phyloP scores from a whole-genome alignment of 1,139 yeast species.

The Geotrichum klebahnii region DNA sequence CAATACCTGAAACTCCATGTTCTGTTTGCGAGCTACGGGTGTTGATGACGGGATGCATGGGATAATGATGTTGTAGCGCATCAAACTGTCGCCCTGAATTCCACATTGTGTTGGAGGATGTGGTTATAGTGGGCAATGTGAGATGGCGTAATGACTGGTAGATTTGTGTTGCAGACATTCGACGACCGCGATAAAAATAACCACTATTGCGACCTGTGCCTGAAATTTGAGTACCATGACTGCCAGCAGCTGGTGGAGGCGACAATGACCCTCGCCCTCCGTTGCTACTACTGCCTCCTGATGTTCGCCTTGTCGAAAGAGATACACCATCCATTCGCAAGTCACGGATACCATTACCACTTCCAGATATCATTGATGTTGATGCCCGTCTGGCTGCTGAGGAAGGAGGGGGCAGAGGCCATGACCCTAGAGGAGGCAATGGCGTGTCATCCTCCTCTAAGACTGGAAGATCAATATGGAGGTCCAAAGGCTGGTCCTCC shows the following conservation, averaged over 20 bases:
- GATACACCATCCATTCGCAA: conserved; percentile 18
- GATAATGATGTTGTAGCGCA: neutral
- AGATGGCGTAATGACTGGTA: too few species aligned
- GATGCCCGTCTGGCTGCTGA: neutral
- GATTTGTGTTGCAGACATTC: too few species aligned
- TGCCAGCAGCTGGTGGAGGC: too few species aligned
- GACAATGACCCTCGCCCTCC: too few species aligned
- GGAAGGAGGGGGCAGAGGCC: too few species aligned
- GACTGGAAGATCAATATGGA: neutral
- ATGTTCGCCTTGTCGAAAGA: neutral
- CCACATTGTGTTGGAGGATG: too few species aligned
- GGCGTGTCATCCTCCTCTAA: conserved; percentile 4
- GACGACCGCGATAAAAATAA: too few species aligned
- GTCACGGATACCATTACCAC: conserved; percentile 12
- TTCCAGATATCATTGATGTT: conserved; percentile 1
- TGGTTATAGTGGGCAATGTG: too few species aligned
- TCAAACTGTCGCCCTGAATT: too few species aligned
- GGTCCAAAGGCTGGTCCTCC: neutral
- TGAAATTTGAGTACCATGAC: too few species aligned
- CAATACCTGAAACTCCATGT: conserved; percentile 38
- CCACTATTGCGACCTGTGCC: too few species aligned
- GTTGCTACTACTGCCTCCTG: neutral
- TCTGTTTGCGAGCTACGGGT: conserved; percentile 26
- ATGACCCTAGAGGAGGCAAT: neutral
- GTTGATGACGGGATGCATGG: neutral